Conservation (phyloP, 129 eudicot genomes). For the Silybum marianum region DNA sequence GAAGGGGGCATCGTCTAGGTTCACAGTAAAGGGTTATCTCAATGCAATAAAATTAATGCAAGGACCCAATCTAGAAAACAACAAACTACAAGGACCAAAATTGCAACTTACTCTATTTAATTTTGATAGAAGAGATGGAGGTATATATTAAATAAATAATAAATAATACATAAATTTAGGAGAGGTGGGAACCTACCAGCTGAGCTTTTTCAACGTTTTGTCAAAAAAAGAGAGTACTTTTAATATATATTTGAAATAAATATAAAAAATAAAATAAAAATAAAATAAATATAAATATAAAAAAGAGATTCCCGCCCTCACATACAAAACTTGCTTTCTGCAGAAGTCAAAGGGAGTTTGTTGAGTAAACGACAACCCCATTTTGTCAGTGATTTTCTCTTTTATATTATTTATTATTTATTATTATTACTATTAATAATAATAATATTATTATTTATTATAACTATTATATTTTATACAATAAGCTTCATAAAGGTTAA, state of each 20-base stretch:
- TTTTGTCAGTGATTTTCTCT: constrained; percentile 10
- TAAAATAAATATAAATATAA: neutral
- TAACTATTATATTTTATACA: too few relatives aligned
- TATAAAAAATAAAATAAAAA: neutral
- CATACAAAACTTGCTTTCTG: constrained; percentile 27
- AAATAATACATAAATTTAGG: too few relatives aligned
- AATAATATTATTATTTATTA: too few relatives aligned
- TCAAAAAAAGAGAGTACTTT: constrained; percentile 21
- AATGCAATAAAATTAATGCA: neutral
- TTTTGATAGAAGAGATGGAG: neutral
- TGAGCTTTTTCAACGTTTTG: constrained; percentile 28
- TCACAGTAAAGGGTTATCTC: too few relatives aligned
- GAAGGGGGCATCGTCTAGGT: too few relatives aligned
- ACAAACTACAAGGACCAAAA: neutral
- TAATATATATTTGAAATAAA: neutral
- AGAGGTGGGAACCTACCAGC: neutral
- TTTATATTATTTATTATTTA: neutral
- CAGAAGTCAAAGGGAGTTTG: constrained; percentile 37
- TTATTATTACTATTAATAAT: too few relatives aligned
- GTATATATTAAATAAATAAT: neutral
- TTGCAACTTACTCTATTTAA: neutral
- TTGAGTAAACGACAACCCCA: constrained; percentile 33
- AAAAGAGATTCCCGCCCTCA: constrained; percentile 19
- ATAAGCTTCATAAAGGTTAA: too few relatives aligned
- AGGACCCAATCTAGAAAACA: neutral